Conservation (phyloP, 768 basidiomycete species). For the Tulasnella sp. region DNA sequence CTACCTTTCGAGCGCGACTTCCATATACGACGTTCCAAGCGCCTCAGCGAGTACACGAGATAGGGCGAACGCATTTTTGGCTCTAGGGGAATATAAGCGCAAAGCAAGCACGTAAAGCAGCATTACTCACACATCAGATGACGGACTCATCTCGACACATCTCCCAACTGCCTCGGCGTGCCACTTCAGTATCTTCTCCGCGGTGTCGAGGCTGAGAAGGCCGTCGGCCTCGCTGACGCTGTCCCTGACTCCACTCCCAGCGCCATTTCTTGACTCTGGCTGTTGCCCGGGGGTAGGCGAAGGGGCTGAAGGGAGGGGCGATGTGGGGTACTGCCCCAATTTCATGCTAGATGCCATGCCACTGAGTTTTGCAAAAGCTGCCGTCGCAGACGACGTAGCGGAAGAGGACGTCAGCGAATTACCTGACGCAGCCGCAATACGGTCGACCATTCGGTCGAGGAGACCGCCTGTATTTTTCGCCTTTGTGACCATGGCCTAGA, state of each 20-base stretch:
- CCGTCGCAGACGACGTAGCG: slow-evolving; percentile 20
- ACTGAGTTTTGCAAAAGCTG: slow-evolving; percentile 18
- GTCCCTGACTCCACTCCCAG: background rate
- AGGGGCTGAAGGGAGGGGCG: background rate
- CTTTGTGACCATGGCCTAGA: slow-evolving; percentile 49
- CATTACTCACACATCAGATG: slow-evolving; percentile 66
- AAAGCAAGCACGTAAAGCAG: background rate
- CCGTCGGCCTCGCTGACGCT: slow-evolving; percentile 60
- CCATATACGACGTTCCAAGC: slow-evolving; percentile 71
- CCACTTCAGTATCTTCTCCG: slow-evolving; percentile 91
- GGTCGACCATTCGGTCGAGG: slow-evolving; percentile 88
- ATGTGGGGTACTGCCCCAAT: background rate
- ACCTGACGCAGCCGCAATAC: slow-evolving; percentile 58
- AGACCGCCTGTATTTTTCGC: slow-evolving; percentile 49
- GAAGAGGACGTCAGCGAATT: slow-evolving; percentile 39
- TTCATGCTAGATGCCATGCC: slow-evolving; percentile 17
- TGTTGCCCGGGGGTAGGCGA: background rate
- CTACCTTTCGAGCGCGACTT: slow-evolving; percentile 85
- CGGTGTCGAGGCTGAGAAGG: slow-evolving; percentile 53
- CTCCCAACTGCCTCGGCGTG: slow-evolving; percentile 95
- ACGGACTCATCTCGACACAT: slow-evolving; percentile 75
- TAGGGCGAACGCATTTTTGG: slow-evolving; percentile 77
- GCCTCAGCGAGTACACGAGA: slow-evolving; percentile 78
- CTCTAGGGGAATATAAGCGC: slow-evolving; percentile 34
- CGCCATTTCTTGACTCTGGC: background rate